A percentile compares a stretch with the other conserved stretches of the same genome.
Evolutionary conservation across 352 stramenopile species (phyloP).

Genomic region (Phytopythium montanum): DNA sequence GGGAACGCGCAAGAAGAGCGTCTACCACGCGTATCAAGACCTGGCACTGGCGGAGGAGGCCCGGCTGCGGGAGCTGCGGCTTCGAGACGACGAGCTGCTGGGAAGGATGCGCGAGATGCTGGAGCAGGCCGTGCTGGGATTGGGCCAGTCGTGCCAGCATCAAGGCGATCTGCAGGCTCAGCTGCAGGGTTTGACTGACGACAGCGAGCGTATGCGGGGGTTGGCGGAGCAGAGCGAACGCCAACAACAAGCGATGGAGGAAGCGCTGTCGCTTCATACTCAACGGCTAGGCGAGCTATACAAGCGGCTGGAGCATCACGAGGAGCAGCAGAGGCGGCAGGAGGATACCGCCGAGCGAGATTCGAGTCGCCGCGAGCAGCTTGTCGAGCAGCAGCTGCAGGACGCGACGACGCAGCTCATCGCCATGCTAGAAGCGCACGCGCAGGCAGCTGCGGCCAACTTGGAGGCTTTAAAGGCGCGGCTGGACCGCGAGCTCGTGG

Average conservation of each 20-base stretch:
- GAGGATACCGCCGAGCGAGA: conserved; percentile 33
- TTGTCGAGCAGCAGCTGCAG: conserved; percentile 14
- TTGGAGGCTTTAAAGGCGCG: conserved; percentile 11
- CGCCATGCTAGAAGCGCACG: not conserved
- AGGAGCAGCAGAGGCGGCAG: conserved; percentile 8
- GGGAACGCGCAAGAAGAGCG: conserved; percentile 22
- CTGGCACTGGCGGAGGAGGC: conserved; percentile 34
- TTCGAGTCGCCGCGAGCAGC: not conserved
- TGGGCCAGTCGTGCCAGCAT: not conserved
- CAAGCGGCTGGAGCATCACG: conserved; percentile 4
- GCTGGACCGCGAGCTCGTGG: conserved; percentile 23
- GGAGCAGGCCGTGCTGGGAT: conserved; percentile 14
- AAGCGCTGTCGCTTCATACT: conserved; percentile 14
- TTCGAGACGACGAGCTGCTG: conserved; percentile 33
- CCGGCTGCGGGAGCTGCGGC: conserved; percentile 21
- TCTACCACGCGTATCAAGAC: conserved; percentile 45
- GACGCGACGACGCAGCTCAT: conserved; percentile 8
- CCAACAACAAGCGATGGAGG: conserved; percentile 16
- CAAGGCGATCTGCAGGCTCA: conserved; percentile 8
- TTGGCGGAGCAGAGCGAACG: conserved; percentile 21
- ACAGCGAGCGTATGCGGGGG: conserved; percentile 16
- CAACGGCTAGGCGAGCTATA: conserved; percentile 20
- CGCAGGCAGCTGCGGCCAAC: not conserved
- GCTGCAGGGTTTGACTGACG: not conserved
- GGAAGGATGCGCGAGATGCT: conserved; percentile 39